These are phyloP conservation scores for Suillus ampliporus DNA, from an alignment of 768 basidiomycete genomes.

Conservation along the genomic window DNA sequence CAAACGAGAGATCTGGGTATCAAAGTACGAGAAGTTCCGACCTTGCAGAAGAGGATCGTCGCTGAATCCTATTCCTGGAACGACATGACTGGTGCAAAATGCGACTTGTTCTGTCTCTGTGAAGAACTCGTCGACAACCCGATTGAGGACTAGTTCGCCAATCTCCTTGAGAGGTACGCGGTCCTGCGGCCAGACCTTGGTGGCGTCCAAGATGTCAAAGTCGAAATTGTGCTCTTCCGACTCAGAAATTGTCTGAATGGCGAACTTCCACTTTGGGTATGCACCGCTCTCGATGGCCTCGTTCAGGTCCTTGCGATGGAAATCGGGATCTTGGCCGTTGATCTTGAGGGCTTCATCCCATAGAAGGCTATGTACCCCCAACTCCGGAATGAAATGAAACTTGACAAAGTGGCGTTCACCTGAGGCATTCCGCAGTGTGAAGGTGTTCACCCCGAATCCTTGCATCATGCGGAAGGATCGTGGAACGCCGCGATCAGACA, in stretches of 20 bases:
- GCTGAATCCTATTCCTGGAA: slow-evolving; percentile 73
- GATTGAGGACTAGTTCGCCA: slow-evolving; percentile 73
- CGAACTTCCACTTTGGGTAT: slow-evolving; percentile 80
- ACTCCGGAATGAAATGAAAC: slow-evolving; percentile 82
- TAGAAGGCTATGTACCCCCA: slow-evolving; percentile 81
- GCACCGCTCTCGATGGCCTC: slow-evolving; percentile 80
- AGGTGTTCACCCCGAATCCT: slow-evolving; percentile 89
- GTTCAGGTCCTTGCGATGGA: slow-evolving; percentile 84
- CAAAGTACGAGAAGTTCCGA: slow-evolving; percentile 86
- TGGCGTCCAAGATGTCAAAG: slow-evolving; percentile 87
- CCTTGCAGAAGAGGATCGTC: slow-evolving; percentile 85
- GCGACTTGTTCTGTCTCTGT: slow-evolving; percentile 89
- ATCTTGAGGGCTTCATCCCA: slow-evolving; percentile 95
- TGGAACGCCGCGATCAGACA: slow-evolving; percentile 87
- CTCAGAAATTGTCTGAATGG: slow-evolving; percentile 67
- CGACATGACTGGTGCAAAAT: slow-evolving; percentile 72
- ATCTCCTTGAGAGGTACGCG: slow-evolving; percentile 77
- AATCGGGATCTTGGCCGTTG: slow-evolving; percentile 85
- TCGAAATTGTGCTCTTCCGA: slow-evolving; percentile 80
- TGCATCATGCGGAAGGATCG: slow-evolving; percentile 90
- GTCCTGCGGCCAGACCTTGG: slow-evolving; percentile 87
- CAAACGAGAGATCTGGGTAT: slow-evolving; percentile 82
- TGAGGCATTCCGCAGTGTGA: slow-evolving; percentile 67
- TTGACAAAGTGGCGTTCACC: slow-evolving; percentile 85
- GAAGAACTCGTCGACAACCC: slow-evolving; percentile 77